These are phyloP conservation scores for Yarrowia sp. DNA, from an alignment of 805 yeast genomes.

Conservation along the genomic window DNA sequence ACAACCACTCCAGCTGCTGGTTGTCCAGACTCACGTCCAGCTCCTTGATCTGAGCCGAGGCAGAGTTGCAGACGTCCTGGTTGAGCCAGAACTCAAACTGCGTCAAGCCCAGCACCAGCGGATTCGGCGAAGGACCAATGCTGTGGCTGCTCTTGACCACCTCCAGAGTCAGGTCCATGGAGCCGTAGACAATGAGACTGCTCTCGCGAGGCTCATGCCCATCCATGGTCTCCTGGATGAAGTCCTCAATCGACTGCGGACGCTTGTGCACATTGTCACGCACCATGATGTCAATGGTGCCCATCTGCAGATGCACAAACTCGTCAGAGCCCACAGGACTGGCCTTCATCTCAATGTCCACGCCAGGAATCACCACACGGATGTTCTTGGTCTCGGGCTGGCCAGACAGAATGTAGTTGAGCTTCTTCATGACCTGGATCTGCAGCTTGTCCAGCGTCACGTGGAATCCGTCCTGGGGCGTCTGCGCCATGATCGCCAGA, in stretches of 20 bases:
- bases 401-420: slow-evolving; percentile 37
- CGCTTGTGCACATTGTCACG: slow-evolving; percentile 26
- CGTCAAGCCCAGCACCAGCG: slow-evolving; percentile 36
- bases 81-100: slow-evolving; percentile 41
- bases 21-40: slow-evolving; percentile 38
- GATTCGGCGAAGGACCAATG: slow-evolving; percentile 28
- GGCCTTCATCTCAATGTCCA: slow-evolving; percentile 39
- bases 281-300: slow-evolving; percentile 30
- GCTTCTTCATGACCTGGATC: slow-evolving; percentile 49
- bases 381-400: slow-evolving; percentile 44
- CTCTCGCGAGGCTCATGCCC: slow-evolving; percentile 2
- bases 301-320: slow-evolving; percentile 30
- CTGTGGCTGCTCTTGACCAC: slow-evolving; percentile 13
- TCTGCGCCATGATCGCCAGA: slow-evolving; percentile 41
- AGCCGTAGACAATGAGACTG: neutral
- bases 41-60: slow-evolving; percentile 36
- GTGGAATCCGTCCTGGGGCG: slow-evolving; percentile 45
- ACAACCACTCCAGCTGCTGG: slow-evolving; percentile 41
- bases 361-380: slow-evolving; percentile 49
- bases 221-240: slow-evolving; percentile 28
- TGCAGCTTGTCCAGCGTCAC: slow-evolving; percentile 66
- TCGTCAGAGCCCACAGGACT: slow-evolving; percentile 19
- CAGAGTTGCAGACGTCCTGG: slow-evolving; percentile 29
- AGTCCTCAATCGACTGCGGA: slow-evolving; percentile 29
- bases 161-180: slow-evolving; percentile 22